Conservation (phyloP, 192 early-diverging fungal genomes). For the Coemansia sp. region DNA sequence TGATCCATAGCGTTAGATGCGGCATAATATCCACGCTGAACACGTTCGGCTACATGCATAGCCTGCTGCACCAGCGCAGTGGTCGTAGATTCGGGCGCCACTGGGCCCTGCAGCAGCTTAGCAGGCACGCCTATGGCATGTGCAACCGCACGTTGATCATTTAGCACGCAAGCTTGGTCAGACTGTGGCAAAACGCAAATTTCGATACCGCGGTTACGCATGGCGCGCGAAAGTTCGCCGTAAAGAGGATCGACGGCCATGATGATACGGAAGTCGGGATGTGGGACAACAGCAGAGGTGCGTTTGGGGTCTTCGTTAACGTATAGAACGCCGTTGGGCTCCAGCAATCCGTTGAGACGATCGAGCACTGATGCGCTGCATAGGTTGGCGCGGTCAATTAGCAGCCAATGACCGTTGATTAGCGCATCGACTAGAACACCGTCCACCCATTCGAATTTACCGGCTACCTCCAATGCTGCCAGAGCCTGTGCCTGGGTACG, state of each 20-base stretch:
- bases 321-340: slow-evolving; percentile 81
- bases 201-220: slow-evolving; percentile 98
- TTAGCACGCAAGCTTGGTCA: neutral
- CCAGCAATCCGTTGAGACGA: slow-evolving; percentile 90
- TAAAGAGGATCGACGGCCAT: slow-evolving; percentile 91
- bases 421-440: slow-evolving; percentile 88
- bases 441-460: slow-evolving; percentile 98
- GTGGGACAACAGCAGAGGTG: slow-evolving; percentile 66
- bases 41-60: slow-evolving; percentile 33
- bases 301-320: slow-evolving; percentile 85
- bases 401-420: slow-evolving; percentile 87
- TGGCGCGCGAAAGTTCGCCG: slow-evolving; percentile 94
- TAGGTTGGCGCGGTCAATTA: slow-evolving; percentile 95
- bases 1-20: neutral
- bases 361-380: slow-evolving; percentile 94
- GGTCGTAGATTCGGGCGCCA: slow-evolving; percentile 9
- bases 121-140: slow-evolving; percentile 17
- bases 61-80: slow-evolving; percentile 32
- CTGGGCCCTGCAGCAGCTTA: neutral
- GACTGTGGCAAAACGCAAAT: slow-evolving; percentile 55
- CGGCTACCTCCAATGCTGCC: slow-evolving; percentile 55
- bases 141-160: slow-evolving; percentile 22
- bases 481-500: slow-evolving; percentile 1
- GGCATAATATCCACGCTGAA: slow-evolving; percentile 35
- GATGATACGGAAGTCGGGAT: slow-evolving; percentile 90